Base-by-base conservation (phyloP, 2,329 filamentous ascomycete species). In the Leptographium flavum region DNA sequence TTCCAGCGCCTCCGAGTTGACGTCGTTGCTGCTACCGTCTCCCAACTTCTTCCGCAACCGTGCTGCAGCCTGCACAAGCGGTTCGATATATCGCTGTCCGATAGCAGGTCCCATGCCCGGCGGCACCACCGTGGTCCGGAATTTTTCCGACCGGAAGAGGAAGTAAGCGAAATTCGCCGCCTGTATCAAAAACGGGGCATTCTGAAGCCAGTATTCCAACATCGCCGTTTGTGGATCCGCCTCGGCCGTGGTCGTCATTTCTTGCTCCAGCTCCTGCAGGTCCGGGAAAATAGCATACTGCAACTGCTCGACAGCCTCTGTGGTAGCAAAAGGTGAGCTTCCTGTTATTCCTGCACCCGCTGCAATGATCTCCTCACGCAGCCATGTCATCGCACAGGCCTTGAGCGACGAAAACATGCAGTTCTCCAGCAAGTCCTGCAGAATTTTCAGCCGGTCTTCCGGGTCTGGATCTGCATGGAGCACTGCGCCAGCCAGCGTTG, bases 351-450 rank as follows among this genome's bases (percentile, higher is more conserved):
- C 5, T 14, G 22, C 2, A 37, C 39, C 5, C 64, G 58, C 15
- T 5, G 65, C 57, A 9, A 79, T 65, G 15, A 81, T 62, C 55
- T 81, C 78, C 52, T 81, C 77, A 45, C 75, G 71, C 30, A 81
- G 60, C 78, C 78, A 82, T 4, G 68, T 68, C 5, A 81, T 68
- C 1, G 76, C 77, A 36, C 73, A 76, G 9, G 73, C 77, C 56
- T 79, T 79, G 32, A 82, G 64, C 1, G 71, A 67, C 2, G 75
- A 67, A 53, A 77, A 81, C 52, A 74, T 69, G 63, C 77, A 81
- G 56, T 80, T 77, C 58, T 81, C 76, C 13, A 82, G 60, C 13
- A 81, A 66, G 54, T 82, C 78, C 43, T 77, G 72, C 9, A 83
- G 66, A 50, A 82, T 81, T 25, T 69, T 66, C 15, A 82, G 61